Conservation (phyloP, 176 grass and related monocot species). For the Oryza glumipatula region DNA sequence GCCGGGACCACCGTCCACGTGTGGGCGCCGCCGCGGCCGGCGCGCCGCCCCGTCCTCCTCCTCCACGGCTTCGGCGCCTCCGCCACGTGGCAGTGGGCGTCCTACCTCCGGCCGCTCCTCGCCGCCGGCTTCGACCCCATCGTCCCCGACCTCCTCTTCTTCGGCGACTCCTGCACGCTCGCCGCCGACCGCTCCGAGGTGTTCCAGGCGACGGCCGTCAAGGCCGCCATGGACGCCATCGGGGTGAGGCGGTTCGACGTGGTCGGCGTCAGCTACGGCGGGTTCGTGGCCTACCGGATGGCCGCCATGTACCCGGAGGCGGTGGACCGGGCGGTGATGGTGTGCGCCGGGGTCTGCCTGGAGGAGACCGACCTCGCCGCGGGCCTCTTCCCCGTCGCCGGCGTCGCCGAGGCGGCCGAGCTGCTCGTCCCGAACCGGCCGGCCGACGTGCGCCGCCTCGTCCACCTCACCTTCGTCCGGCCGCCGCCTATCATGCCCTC, state of each 20-base stretch:
- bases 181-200: conserved; percentile 62
- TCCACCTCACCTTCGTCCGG: conserved; percentile 68
- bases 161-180: conserved; percentile 60
- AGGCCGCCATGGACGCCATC: conserved; percentile 62
- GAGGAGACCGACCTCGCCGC: conserved; percentile 60
- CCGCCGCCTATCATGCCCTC: conserved; percentile 79
- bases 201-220: conserved; percentile 63
- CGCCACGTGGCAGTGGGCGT: conserved; percentile 80
- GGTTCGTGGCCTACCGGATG: conserved; percentile 79
- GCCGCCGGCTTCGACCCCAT: conserved; percentile 75
- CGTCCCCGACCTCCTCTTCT: conserved; percentile 94
- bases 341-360: conserved; percentile 71
- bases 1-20: conserved; percentile 62
- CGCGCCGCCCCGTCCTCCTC: conserved; percentile 58
- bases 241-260: conserved; percentile 61
- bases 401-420: conserved; percentile 60
- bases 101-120: conserved; percentile 64
- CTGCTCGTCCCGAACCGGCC: conserved; percentile 68
- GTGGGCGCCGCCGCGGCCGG: conserved; percentile 54
- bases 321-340: conserved; percentile 60
- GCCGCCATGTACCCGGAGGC: conserved; percentile 65
- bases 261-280: conserved; percentile 84
- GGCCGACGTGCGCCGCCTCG: conserved; percentile 60
- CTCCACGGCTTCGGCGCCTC: conserved; percentile 90
- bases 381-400: conserved; percentile 71